Base-by-base conservation (phyloP, 495 filamentous ascomycete species). In the Xylaria cubensis region DNA sequence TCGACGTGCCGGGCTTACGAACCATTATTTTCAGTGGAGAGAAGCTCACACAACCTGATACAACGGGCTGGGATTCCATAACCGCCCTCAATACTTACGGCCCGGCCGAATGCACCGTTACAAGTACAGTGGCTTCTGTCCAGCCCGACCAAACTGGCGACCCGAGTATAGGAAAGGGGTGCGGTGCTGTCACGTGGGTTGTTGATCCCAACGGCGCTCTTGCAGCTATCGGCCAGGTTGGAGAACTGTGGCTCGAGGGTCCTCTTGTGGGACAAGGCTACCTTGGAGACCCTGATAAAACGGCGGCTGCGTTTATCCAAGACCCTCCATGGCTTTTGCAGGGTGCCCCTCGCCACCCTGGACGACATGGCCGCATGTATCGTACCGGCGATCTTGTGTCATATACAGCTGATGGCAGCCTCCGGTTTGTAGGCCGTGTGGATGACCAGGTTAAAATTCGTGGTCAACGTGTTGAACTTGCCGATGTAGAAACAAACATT, bases 201-300 rank as follows among this genome's bases (percentile, higher is more conserved):
- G 44, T 93, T 83, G 79, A 91, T 91, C 66, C 83, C 90, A 24
- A 79, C 77, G 13, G 90, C 87, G 13, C 81, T 1, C 87, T 92
- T 1, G 87, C 91, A 5, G 80, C 92, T 15, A 84, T 91, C 10
- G 94, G 94, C 3, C 86, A 87, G 13, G 82, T 92, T 36, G 94
- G 94, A 8, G 94, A 97, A 77, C 86, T 97, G 6, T 91, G 91
- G 73, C 87, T 96, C 29, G 90, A 90, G 32, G 94, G 94, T 41
- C 84, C 83, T 3, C 76, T 88, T 9, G 81, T 88, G 34, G 82
- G 63, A 36, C 50, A 46, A 67, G 70, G 70, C 42, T 74, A 72
- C 46, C 42, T 72, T 15, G 72, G 76, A 44, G 76, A 82, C 26
- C 24, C 67, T 0, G 73, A 56, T 13, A 80, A 78, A 61, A 82